These are phyloP conservation scores for Phaeosphaeriaceae sp. DNA, from an alignment of 2,329 filamentous ascomycete genomes.

Conservation along the genomic window DNA sequence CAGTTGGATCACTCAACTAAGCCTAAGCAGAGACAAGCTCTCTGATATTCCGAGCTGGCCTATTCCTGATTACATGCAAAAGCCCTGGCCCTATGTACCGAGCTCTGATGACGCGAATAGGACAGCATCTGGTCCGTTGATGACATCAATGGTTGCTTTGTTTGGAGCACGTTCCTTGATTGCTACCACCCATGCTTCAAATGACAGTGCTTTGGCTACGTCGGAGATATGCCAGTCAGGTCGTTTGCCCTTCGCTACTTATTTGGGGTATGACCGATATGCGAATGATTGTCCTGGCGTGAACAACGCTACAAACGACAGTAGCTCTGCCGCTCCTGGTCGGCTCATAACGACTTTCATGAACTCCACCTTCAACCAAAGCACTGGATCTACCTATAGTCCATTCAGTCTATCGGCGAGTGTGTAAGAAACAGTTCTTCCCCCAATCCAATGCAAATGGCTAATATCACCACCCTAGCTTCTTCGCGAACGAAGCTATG, in stretches of 20 bases:
- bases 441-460: not conserved
- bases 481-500: constrained; percentile 11
- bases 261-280: constrained; percentile 1
- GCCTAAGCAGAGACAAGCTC: not conserved
- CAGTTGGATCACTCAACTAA: not conserved
- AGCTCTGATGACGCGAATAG: not conserved
- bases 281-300: not conserved
- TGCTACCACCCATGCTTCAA: constrained; percentile 1
- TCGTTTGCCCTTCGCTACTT: constrained; percentile 9
- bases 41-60: constrained; percentile 3
- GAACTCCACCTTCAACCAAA: not conserved
- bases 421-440: not conserved
- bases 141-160: constrained; percentile 9
- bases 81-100: not conserved
- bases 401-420: not conserved
- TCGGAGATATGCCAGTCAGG: constrained; percentile 6
- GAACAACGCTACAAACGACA: not conserved
- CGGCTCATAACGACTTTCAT: constrained; percentile 1
- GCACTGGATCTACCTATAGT: not conserved
- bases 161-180: constrained; percentile 9
- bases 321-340: not conserved
- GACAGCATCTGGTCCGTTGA: constrained; percentile 8
- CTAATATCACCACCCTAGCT: not conserved
- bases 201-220: not conserved
- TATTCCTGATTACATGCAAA: not conserved